phyloP scores from a whole-genome alignment of 192 early-diverging fungal genomes.

The Lunasporangiospora selenospora region DNA sequence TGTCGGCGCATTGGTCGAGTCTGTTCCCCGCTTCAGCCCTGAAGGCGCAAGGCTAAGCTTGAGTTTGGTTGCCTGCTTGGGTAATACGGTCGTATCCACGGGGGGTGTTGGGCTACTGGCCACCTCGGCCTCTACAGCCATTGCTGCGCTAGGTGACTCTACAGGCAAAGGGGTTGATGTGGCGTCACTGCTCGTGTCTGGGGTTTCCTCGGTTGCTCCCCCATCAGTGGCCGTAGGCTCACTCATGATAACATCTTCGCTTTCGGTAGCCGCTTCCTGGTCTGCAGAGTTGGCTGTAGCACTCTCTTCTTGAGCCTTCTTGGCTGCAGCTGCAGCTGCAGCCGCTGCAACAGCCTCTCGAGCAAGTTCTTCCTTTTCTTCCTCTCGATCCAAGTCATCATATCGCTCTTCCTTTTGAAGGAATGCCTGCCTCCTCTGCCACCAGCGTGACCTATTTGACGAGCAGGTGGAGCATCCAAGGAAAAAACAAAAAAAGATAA shows the following conservation, averaged over 20 bases:
- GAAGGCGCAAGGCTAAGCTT: constrained; percentile 20
- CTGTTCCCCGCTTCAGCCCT: constrained; percentile 23
- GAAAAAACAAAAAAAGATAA: neutral
- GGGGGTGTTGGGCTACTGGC: neutral
- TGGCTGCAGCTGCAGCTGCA: constrained; percentile 39
- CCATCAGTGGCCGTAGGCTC: too few species aligned
- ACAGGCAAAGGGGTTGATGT: too few species aligned
- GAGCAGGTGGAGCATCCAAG: neutral
- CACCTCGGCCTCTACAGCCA: too few species aligned
- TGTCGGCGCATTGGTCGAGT: too few species aligned
- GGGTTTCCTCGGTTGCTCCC: too few species aligned
- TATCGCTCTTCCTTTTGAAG: constrained; percentile 41
- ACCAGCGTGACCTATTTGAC: constrained; percentile 69
- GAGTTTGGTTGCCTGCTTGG: constrained; percentile 23
- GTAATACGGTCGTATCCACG: constrained; percentile 4
- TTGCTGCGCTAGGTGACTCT: too few species aligned
- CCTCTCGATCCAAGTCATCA: constrained; percentile 61
- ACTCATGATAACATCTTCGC: too few species aligned
- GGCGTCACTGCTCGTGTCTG: too few species aligned
- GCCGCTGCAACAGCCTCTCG: constrained; percentile 56
- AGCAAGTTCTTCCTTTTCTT: constrained; percentile 73
- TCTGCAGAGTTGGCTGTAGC: too few species aligned
- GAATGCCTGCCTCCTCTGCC: constrained; percentile 64
- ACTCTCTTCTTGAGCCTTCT: constrained; percentile 23
- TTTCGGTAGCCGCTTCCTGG: too few species aligned